Conservation (phyloP, 2,329 filamentous ascomycete species). For the Colletotrichum spinosum region DNA sequence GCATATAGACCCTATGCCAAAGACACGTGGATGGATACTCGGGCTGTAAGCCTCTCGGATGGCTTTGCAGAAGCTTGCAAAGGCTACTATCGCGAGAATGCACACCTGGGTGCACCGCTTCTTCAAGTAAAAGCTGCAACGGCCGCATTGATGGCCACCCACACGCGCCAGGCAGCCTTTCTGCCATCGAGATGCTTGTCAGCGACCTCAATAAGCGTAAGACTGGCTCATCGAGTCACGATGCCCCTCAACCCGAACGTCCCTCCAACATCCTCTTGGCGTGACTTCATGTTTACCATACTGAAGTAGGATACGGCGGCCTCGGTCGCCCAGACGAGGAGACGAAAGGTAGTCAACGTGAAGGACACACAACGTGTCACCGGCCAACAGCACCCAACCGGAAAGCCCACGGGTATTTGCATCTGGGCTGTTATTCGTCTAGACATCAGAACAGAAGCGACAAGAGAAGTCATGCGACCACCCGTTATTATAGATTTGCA, state of each 20-base stretch:
- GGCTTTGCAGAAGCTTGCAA: too few relatives aligned
- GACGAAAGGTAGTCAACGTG: not conserved
- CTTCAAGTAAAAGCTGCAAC: too few relatives aligned
- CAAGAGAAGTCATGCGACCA: slow-evolving; percentile 3
- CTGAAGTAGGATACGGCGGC: not conserved
- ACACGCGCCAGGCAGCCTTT: too few relatives aligned
- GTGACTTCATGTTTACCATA: not conserved
- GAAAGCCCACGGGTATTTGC: slow-evolving; percentile 33
- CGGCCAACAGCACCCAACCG: slow-evolving; percentile 36
- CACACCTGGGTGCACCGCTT: too few relatives aligned
- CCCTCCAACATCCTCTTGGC: not conserved
- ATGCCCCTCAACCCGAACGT: slow-evolving; percentile 6
- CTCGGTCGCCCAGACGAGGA: not conserved
- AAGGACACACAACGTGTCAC: not conserved
- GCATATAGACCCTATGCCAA: too few relatives aligned
- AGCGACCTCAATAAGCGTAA: too few relatives aligned
- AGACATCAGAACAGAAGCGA: not conserved
- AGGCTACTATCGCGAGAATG: too few relatives aligned
- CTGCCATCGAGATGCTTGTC: too few relatives aligned
- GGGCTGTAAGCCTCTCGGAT: too few relatives aligned
- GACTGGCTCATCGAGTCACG: not conserved
- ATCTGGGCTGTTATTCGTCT: slow-evolving; percentile 18
- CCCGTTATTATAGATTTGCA: not conserved
- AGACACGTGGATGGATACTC: too few relatives aligned
- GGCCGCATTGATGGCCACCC: too few relatives aligned